Conservation (phyloP, 73 alveolate species). For the Blepharisma stoltei region DNA sequence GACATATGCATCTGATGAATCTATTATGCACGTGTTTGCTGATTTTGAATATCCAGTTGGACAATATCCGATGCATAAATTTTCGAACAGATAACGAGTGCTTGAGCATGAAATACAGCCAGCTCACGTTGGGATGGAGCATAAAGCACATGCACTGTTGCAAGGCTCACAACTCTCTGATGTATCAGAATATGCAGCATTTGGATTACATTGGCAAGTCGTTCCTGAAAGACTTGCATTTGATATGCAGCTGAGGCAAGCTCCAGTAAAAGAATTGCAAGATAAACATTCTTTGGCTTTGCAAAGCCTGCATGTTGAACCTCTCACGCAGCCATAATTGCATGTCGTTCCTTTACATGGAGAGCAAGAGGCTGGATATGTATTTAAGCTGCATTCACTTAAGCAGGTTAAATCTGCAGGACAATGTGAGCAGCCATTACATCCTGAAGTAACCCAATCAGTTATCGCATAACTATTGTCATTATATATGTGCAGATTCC, state of each 20-base stretch:
- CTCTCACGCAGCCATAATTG: background rate
- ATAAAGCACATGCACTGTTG: background rate
- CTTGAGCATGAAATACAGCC: background rate
- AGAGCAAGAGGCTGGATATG: background rate
- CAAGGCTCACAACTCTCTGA: conserved; percentile 19
- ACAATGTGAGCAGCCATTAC: too few species aligned
- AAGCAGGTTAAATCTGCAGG: too few species aligned
- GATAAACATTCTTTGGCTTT: background rate
- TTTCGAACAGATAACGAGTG: background rate
- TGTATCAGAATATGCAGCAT: background rate
- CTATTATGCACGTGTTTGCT: background rate
- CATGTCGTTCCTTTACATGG: conserved; percentile 4
- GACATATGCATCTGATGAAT: background rate
- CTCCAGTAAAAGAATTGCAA: background rate
- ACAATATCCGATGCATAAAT: background rate
- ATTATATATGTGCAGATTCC: too few species aligned
- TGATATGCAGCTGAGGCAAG: background rate
- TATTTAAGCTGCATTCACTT: background rate
- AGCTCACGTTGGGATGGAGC: background rate
- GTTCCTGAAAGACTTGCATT: background rate
- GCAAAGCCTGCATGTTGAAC: background rate
- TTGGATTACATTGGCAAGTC: conserved; percentile 17
- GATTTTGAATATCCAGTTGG: conserved; percentile 13
- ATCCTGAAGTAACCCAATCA: too few species aligned
- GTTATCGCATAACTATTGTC: too few species aligned